Evolutionary conservation across 1,139 yeast species (phyloP), one percentile per base, ranked within the genome.

Genomic region (Hansenula anomala): DNA sequence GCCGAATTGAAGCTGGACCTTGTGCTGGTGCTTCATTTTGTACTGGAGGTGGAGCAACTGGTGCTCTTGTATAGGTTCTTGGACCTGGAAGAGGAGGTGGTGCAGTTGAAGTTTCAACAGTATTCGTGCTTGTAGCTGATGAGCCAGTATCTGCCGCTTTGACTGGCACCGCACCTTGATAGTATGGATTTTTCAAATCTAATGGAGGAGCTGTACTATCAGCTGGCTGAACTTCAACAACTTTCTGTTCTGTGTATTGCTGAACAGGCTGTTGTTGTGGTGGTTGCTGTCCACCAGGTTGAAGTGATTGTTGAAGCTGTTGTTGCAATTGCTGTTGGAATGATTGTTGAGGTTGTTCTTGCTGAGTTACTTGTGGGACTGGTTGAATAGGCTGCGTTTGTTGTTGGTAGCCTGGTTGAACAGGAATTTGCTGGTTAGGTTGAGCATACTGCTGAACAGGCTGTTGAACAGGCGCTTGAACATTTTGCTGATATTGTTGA

Each of bases 21-120:
- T 6, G 25, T 20, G 22, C 22, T 20, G 22, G 8, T 30, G 28
- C n/a, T n/a, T n/a, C n/a, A n/a, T n/a, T n/a, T 16, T 16, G 28
- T 12, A 10, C 6, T 28, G 46, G 43, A 2, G 40, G 18, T 6
- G 43, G 33, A 5, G 29, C 38, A 9, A 44, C 36, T 11, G 45
- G 26, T 13, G 34, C 34, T 30, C 49, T 39, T 6, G 15, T 20
- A 18, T 45, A 47, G 24, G 33, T 40, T 36, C 49, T 41, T 9
- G 39, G 39, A 4, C 46, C 34, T 13, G 28, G 23, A 9, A 17
- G 19, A 8, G 32, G 32, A 14, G 30, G 36, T 26, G 24, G 30
- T 7, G 30, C 18, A 14, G 27, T 6, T 15, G 19, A 4, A 6
- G 22, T n/a, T 12, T 3, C 9, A 10, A 16, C 32, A 8, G 32